Evolutionary conservation across 1,139 yeast species (phyloP).

Genomic region (Geotrichum bryndzae): DNA sequence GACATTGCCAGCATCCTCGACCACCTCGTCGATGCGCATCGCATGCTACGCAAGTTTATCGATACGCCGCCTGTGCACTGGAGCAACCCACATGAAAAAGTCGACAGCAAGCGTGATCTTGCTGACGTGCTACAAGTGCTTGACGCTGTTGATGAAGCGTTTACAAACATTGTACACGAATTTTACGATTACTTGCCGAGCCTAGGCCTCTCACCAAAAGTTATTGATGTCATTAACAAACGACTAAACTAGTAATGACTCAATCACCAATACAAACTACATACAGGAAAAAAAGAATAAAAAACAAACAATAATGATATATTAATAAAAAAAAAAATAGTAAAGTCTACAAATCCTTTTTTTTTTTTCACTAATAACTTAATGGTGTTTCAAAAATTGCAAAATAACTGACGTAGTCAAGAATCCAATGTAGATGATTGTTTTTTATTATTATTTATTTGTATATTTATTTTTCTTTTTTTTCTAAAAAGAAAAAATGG

Average conservation of each 20-base stretch:
- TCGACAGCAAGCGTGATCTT: background rate
- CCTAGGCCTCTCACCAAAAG: constrained; percentile 4
- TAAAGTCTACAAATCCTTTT: background rate
- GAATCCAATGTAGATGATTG: background rate
- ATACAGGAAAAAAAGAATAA: background rate
- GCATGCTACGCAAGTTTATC: constrained; percentile 26
- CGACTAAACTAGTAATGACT: background rate
- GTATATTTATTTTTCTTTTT: too few relatives aligned
- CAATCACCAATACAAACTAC: background rate
- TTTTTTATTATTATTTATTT: too few relatives aligned
- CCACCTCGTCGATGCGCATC: constrained; percentile 27
- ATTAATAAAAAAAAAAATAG: background rate
- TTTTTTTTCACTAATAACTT: background rate
- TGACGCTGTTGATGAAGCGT: constrained; percentile 9
- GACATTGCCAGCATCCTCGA: constrained; percentile 34
- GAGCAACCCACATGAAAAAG: constrained; percentile 27
- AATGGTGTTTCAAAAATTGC: background rate
- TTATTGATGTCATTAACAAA: constrained; percentile 10
- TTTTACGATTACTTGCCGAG: constrained; percentile 11
- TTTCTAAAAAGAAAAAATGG: background rate
- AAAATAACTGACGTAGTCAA: background rate
- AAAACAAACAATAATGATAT: background rate
- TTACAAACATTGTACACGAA: constrained; percentile 6
- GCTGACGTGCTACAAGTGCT: background rate
- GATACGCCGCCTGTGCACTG: constrained; percentile 34